A percentile compares a stretch with the other conserved stretches of the same genome.
phyloP scores from a whole-genome alignment of 2,329 filamentous ascomycete species.

The Verticillium nubilum region DNA sequence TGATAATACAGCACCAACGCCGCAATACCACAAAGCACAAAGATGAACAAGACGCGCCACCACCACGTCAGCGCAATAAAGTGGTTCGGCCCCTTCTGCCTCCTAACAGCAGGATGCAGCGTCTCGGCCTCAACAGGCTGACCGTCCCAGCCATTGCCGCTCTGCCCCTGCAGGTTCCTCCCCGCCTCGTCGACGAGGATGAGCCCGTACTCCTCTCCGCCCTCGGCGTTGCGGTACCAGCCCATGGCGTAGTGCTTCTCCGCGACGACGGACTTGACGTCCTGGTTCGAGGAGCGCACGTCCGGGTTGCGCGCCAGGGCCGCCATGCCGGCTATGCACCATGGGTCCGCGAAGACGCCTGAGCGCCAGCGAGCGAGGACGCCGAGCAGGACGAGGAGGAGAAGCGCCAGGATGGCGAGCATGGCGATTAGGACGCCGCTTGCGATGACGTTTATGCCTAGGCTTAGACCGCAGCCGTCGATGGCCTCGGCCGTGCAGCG shows the following conservation, averaged over 20 bases:
- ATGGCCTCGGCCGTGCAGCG: conserved; percentile 22
- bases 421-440: conserved; percentile 26
- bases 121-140: not conserved
- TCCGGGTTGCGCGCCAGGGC: conserved; percentile 23
- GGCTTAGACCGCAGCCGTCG: conserved; percentile 23
- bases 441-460: conserved; percentile 26
- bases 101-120: not conserved
- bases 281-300: conserved; percentile 16
- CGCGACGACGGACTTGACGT: conserved; percentile 12
- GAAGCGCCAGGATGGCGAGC: conserved; percentile 20
- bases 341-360: conserved; percentile 32
- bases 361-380: conserved; percentile 28
- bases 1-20: conserved; percentile 35
- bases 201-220: conserved; percentile 24
- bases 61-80: conserved; percentile 28
- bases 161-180: conserved; percentile 10
- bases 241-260: conserved; percentile 22
- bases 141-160: not conserved
- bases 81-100: conserved; percentile 10
- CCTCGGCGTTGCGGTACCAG: conserved; percentile 17
- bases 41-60: conserved; percentile 25
- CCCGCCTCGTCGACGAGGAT: conserved; percentile 20
- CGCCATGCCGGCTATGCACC: conserved; percentile 31
- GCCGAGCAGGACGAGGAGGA: conserved; percentile 20
- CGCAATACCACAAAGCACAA: conserved; percentile 26